phyloP scores from a whole-genome alignment of 2,329 filamentous ascomycete genomes.

The Aaosphaeria pasadenensis region DNA sequence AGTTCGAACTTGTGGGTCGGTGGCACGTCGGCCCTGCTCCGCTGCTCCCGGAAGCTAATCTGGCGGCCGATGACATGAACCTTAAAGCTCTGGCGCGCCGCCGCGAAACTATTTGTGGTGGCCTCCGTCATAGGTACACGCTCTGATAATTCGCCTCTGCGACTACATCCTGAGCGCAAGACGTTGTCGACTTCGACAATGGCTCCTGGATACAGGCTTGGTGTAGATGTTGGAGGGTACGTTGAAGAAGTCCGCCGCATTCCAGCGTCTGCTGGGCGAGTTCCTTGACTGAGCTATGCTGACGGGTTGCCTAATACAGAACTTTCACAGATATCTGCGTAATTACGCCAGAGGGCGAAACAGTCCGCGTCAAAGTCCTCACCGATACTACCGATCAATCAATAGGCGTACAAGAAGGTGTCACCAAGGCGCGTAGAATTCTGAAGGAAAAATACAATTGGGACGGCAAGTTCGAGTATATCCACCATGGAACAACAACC shows the following conservation, averaged over 20 bases:
- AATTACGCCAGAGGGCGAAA: constrained; percentile 44
- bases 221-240: constrained; percentile 35
- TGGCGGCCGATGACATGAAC: too few species aligned
- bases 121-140: background rate
- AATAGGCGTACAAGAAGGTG: constrained; percentile 46
- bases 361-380: constrained; percentile 46
- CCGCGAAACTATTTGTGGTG: background rate
- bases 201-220: constrained; percentile 28
- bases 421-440: constrained; percentile 40
- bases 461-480: constrained; percentile 47
- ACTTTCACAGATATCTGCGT: constrained; percentile 51
- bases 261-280: background rate
- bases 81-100: too few species aligned
- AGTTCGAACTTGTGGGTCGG: too few species aligned
- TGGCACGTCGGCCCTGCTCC: too few species aligned
- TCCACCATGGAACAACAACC: constrained; percentile 51
- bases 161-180: background rate
- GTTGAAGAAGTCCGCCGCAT: constrained; percentile 1
- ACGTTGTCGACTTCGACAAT: constrained; percentile 4
- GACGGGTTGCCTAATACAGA: constrained; percentile 12
- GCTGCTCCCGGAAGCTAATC: too few species aligned
- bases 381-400: constrained; percentile 48
- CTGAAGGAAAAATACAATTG: constrained; percentile 40
- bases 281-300: background rate
- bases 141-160: background rate